A percentile compares a stretch with the other conserved stretches of the same genome.
These are phyloP conservation scores for Cochlearia excelsa DNA, from an alignment of 345 rosid genomes.

Conservation along the genomic window DNA sequence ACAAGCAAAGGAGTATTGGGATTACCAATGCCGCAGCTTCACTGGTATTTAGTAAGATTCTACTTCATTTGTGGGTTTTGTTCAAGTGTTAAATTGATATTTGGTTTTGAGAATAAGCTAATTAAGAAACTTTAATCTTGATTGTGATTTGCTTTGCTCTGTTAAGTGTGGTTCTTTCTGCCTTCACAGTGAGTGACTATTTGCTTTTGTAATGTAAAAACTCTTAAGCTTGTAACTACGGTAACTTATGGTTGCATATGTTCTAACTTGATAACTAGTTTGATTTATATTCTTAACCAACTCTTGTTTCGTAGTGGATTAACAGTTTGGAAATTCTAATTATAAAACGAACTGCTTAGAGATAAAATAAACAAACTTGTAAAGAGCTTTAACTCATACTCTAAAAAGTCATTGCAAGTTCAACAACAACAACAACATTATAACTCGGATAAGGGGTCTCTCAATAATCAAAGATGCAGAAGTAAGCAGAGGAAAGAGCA, in stretches of 20 bases:
- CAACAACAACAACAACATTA: slow-evolving; percentile 14
- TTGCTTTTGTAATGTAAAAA: not conserved
- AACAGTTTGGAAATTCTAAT: too few species aligned
- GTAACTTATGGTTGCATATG: slow-evolving; percentile 9
- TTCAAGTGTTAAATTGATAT: not conserved
- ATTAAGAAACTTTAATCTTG: not conserved
- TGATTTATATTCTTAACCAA: too few species aligned
- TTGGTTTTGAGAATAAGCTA: slow-evolving; percentile 12
- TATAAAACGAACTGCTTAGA: too few species aligned
- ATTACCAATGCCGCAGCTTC: slow-evolving; percentile 65
- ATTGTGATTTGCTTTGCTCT: slow-evolving; percentile 2
- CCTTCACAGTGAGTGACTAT: not conserved
- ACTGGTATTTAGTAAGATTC: slow-evolving; percentile 44
- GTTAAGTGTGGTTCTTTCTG: not conserved
- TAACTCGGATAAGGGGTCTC: not conserved
- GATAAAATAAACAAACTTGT: not conserved
- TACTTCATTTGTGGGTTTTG: not conserved
- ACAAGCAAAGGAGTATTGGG: slow-evolving; percentile 86
- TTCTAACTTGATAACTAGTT: not conserved
- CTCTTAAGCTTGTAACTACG: not conserved
- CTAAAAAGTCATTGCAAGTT: slow-evolving; percentile 22
- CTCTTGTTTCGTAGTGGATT: too few species aligned
- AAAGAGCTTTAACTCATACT: slow-evolving; percentile 26
- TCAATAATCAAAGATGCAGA: not conserved
- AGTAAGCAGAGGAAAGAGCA: not conserved